These are phyloP conservation scores for Hyphopichia khmerensis DNA, from an alignment of 1,139 yeast genomes.

Conservation along the genomic window DNA sequence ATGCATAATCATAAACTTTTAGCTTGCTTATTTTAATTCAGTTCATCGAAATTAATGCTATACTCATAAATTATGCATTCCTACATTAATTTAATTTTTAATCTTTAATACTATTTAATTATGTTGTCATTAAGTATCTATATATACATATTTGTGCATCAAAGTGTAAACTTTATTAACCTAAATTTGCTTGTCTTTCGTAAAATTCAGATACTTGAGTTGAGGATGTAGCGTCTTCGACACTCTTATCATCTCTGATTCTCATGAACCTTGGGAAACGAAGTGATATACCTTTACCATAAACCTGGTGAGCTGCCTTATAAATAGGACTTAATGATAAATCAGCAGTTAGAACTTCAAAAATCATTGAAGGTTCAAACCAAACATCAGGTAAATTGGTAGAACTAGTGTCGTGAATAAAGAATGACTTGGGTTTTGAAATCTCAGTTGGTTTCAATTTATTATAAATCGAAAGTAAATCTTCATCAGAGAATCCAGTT, in stretches of 20 bases:
- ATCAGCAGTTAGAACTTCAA: slow-evolving; percentile 95
- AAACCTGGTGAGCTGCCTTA: slow-evolving; percentile 76
- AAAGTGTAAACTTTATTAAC: no score
- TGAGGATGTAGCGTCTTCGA: slow-evolving; percentile 88
- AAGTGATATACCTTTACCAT: slow-evolving; percentile 86
- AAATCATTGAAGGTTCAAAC: slow-evolving; percentile 86
- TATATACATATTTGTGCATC: no score
- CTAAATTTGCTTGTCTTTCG: slow-evolving; percentile 62
- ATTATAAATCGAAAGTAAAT: slow-evolving; percentile 58
- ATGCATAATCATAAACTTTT: not conserved
- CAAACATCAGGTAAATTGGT: slow-evolving; percentile 87
- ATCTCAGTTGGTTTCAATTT: slow-evolving; percentile 70
- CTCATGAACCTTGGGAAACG: slow-evolving; percentile 90
- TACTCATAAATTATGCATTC: not conserved
- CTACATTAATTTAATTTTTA: not conserved
- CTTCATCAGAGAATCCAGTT: slow-evolving; percentile 93
- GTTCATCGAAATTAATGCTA: not conserved
- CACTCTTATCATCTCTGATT: slow-evolving; percentile 80
- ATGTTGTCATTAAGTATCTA: not conserved
- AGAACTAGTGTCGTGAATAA: slow-evolving; percentile 63
- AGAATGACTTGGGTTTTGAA: slow-evolving; percentile 64
- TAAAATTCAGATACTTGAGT: slow-evolving; percentile 91
- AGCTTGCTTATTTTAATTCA: not conserved
- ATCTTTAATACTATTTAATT: not conserved
- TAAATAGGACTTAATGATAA: slow-evolving; percentile 88